Conservation (phyloP, 2,329 filamentous ascomycete species). For the Colletotrichum sp. region DNA sequence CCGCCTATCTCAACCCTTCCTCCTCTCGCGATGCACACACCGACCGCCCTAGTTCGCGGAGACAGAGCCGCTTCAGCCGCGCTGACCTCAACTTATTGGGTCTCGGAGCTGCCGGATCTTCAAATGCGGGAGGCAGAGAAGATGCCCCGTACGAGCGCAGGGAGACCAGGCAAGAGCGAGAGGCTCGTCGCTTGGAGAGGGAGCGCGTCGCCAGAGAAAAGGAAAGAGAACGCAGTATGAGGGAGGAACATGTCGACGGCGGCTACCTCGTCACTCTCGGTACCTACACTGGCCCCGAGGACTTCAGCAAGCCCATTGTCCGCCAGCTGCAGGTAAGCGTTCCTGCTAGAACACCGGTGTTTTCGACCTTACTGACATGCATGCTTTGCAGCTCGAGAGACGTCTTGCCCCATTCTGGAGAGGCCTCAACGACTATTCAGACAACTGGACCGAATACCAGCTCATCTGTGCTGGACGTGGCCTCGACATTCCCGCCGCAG, state of each 20-base stretch:
- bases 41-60: conserved; percentile 11
- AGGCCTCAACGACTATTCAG: conserved; percentile 86
- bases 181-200: conserved; percentile 83
- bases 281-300: conserved; percentile 89
- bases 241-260: conserved; percentile 91
- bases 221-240: conserved; percentile 89
- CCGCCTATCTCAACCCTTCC: conserved; percentile 7
- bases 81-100: conserved; percentile 54
- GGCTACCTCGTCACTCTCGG: conserved; percentile 94
- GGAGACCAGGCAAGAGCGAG: conserved; percentile 90
- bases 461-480: conserved; percentile 90
- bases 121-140: conserved; percentile 40
- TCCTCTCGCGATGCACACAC: background rate
- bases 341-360: conserved; percentile 30
- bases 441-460: conserved; percentile 93
- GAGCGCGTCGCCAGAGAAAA: conserved; percentile 78
- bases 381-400: conserved; percentile 76
- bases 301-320: conserved; percentile 89
- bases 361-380: background rate
- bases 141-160: conserved; percentile 66
- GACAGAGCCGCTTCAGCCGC: conserved; percentile 36
- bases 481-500: conserved; percentile 81
- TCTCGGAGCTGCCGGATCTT: conserved; percentile 39
- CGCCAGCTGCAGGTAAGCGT: conserved; percentile 80
- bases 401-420: conserved; percentile 94